These are phyloP conservation scores for Fusarium incarnatum DNA, from an alignment of 2,329 filamentous ascomycete species.

Conservation along the genomic window DNA sequence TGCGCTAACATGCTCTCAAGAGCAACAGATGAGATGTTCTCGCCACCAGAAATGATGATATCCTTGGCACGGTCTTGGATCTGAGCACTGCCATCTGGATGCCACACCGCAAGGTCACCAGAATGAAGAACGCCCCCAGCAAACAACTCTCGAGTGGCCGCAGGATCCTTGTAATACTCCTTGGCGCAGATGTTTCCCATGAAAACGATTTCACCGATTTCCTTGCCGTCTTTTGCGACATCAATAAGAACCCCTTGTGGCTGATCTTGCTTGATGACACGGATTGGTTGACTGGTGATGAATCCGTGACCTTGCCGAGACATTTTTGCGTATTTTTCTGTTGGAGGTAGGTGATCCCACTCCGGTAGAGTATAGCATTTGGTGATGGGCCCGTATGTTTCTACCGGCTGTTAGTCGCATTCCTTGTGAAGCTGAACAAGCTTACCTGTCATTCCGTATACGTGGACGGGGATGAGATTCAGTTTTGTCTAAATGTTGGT, in stretches of 20 bases:
- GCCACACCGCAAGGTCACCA: slow-evolving; percentile 93
- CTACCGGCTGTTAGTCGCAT: slow-evolving; percentile 45
- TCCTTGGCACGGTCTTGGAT: slow-evolving; percentile 96
- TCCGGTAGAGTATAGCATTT: slow-evolving; percentile 89
- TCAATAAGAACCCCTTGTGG: slow-evolving; percentile 67
- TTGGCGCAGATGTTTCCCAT: slow-evolving; percentile 90
- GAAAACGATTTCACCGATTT: slow-evolving; percentile 77
- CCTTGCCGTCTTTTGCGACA: slow-evolving; percentile 61
- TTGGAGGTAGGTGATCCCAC: slow-evolving; percentile 79
- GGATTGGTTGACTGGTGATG: slow-evolving; percentile 81
- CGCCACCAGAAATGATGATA: slow-evolving; percentile 96
- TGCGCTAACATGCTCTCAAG: slow-evolving; percentile 89
- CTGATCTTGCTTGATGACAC: slow-evolving; percentile 84
- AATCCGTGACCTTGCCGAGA: slow-evolving; percentile 94
- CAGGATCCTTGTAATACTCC: slow-evolving; percentile 91
- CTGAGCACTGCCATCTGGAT: slow-evolving; percentile 89
- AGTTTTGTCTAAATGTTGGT: slow-evolving; percentile 59
- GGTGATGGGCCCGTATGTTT: slow-evolving; percentile 96
- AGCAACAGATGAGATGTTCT: slow-evolving; percentile 96
- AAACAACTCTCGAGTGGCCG: slow-evolving; percentile 88
- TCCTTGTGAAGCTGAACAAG: neutral
- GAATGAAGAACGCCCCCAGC: slow-evolving; percentile 87
- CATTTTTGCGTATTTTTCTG: slow-evolving; percentile 90
- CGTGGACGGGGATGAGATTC: slow-evolving; percentile 91
- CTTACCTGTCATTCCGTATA: slow-evolving; percentile 79